Conservation (phyloP, 345 rosid genomes). For the Gossypium stocksii region DNA sequence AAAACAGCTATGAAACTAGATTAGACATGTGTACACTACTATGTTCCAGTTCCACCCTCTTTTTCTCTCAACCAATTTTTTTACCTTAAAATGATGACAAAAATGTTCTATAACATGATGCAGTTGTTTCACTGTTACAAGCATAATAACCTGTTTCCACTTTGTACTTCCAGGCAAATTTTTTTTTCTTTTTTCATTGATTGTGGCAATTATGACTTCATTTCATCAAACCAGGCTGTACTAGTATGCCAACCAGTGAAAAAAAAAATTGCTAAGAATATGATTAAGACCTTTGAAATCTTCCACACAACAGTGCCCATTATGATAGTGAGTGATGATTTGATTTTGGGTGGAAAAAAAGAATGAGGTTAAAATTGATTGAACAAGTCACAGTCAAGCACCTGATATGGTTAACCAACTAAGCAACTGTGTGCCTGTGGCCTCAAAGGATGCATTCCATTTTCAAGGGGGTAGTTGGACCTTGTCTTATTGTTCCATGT, state of each 20-base stretch:
- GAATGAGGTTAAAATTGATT: neutral
- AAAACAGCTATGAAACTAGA: neutral
- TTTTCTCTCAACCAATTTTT: neutral
- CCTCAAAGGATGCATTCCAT: neutral
- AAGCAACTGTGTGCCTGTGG: neutral
- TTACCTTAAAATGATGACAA: constrained; percentile 5
- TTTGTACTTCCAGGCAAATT: neutral
- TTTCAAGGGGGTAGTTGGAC: constrained; percentile 10
- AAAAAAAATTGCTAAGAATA: neutral
- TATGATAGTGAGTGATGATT: neutral
- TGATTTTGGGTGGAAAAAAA: neutral
- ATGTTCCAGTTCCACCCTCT: neutral
- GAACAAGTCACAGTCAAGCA: neutral
- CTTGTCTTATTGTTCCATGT: neutral
- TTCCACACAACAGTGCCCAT: neutral
- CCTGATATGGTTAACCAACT: neutral
- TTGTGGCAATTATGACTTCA: neutral
- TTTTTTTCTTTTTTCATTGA: too few species aligned
- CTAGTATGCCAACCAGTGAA: neutral
- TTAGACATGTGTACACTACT: neutral
- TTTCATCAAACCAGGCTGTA: neutral
- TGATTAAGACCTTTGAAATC: neutral
- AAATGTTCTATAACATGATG: neutral
- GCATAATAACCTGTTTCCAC: constrained; percentile 9
- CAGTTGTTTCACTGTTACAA: neutral